A percentile compares a stretch with the other conserved stretches of the same genome.
phyloP scores from a whole-genome alignment of 2,329 filamentous ascomycete genomes.

The Aspergillus udagawae region DNA sequence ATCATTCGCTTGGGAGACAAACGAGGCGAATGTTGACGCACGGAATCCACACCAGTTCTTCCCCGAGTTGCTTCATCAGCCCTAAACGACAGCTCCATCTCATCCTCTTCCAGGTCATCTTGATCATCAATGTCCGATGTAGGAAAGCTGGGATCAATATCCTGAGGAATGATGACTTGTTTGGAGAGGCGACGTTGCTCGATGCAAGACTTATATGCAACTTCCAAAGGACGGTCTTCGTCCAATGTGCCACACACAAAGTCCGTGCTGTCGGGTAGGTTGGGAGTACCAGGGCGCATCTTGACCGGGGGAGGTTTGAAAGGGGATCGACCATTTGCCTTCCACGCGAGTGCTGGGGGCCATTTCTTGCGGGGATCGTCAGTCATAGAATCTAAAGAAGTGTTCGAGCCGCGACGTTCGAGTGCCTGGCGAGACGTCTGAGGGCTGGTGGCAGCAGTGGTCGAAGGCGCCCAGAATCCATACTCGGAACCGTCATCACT shows the following conservation, averaged over 20 bases:
- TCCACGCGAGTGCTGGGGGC: constrained; percentile 28
- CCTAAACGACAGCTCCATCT: constrained; percentile 47
- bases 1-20: constrained; percentile 61
- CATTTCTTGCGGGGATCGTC: constrained; percentile 25
- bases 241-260: constrained; percentile 98
- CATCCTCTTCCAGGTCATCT: constrained; percentile 65
- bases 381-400: constrained; percentile 51
- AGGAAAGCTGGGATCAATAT: constrained; percentile 96
- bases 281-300: constrained; percentile 67
- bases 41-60: constrained; percentile 42
- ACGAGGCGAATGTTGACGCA: constrained; percentile 51
- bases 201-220: constrained; percentile 81
- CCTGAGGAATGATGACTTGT: constrained; percentile 81
- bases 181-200: constrained; percentile 78
- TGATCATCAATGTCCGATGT: constrained; percentile 88
- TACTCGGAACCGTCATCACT: constrained; percentile 62
- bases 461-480: constrained; percentile 58
- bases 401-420: constrained; percentile 48
- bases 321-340: constrained; percentile 27
- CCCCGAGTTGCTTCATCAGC: constrained; percentile 48
- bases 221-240: constrained; percentile 90
- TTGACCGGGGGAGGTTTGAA: constrained; percentile 42
- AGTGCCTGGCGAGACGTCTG: constrained; percentile 47
- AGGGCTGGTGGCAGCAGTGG: constrained; percentile 50
- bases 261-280: constrained; percentile 93